Evolutionary conservation across 2,329 filamentous ascomycete genomes (phyloP).

Genomic region (Aspergillus pseudoviridinutans): DNA sequence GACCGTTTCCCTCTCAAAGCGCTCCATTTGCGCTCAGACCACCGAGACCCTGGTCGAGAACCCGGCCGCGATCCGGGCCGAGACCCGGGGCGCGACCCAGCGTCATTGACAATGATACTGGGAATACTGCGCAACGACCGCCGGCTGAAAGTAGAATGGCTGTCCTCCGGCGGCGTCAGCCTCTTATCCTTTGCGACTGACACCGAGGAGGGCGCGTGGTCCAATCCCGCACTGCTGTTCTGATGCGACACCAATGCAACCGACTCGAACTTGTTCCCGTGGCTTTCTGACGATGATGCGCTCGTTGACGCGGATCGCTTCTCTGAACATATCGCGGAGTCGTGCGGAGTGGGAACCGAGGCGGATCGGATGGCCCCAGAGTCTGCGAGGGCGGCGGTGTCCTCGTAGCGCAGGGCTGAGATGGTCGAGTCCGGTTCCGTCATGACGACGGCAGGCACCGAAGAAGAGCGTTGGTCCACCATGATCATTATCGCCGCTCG

Average conservation of each 20-base stretch:
- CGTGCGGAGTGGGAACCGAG: slow-evolving; percentile 23
- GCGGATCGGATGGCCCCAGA: slow-evolving; percentile 24
- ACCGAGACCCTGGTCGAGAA: slow-evolving; percentile 40
- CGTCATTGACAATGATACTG: slow-evolving; percentile 39
- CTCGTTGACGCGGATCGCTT: slow-evolving; percentile 22
- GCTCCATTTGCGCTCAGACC: slow-evolving; percentile 43
- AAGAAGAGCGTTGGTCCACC: slow-evolving; percentile 27
- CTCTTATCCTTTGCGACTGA: slow-evolving; percentile 12
- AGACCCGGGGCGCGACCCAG: slow-evolving; percentile 29
- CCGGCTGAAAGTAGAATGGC: slow-evolving; percentile 22
- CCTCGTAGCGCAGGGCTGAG: slow-evolving; percentile 24
- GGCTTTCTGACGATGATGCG: slow-evolving; percentile 19
- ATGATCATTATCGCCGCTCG: slow-evolving; percentile 10
- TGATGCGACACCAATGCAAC: slow-evolving; percentile 13
- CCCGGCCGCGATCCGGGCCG: slow-evolving; percentile 27
- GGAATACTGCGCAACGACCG: slow-evolving; percentile 35
- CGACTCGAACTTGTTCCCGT: slow-evolving; percentile 6
- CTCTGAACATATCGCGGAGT: slow-evolving; percentile 21
- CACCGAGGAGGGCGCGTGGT: slow-evolving; percentile 10
- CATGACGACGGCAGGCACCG: slow-evolving; percentile 22
- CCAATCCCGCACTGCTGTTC: slow-evolving; percentile 9
- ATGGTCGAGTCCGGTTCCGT: slow-evolving; percentile 24
- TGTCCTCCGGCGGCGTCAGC: slow-evolving; percentile 18
- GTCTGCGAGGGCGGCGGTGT: slow-evolving; percentile 20
- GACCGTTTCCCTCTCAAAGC: slow-evolving; percentile 32